These are phyloP conservation scores for Cylindrotheca closterium DNA, from an alignment of 108 stramenopile genomes.

Conservation along the genomic window DNA sequence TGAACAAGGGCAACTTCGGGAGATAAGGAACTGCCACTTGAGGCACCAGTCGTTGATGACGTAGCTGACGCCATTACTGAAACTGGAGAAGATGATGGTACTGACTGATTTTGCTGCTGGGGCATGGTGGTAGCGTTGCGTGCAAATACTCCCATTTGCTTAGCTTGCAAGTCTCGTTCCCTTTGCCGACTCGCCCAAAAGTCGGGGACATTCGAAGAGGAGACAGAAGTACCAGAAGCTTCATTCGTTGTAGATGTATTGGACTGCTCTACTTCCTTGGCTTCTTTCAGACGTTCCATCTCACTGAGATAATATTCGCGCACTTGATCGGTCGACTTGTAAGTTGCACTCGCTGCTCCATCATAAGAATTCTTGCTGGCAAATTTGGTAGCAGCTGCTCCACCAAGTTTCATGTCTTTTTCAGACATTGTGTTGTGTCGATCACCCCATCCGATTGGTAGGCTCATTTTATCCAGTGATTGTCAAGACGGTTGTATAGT, in stretches of 20 bases:
- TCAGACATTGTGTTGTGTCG: constrained; percentile 41
- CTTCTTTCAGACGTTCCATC: constrained; percentile 1
- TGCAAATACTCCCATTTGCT: constrained; percentile 31
- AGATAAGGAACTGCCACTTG: background rate
- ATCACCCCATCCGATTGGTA: constrained; percentile 37
- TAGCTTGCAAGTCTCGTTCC: constrained; percentile 24
- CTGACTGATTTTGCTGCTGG: background rate
- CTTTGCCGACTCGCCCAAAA: constrained; percentile 40
- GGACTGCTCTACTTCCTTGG: background rate
- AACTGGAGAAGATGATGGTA: background rate
- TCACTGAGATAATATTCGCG: constrained; percentile 26
- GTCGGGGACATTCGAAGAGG: constrained; percentile 7
- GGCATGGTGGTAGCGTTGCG: background rate
- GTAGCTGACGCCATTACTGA: background rate
- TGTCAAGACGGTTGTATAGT: too few species aligned
- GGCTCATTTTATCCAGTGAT: too few species aligned
- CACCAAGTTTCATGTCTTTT: constrained; percentile 42
- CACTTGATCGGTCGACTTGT: constrained; percentile 38
- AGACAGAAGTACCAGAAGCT: background rate
- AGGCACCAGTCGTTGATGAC: background rate
- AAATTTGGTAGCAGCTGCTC: constrained; percentile 34
- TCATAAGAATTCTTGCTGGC: constrained; percentile 4
- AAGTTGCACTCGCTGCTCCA: constrained; percentile 1
- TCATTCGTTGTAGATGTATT: background rate
- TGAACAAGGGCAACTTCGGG: constrained; percentile 30